Evolutionary conservation across 1,284 basidiomycete genomes (phyloP).

Genomic region (Ganoderma lucidum): DNA sequence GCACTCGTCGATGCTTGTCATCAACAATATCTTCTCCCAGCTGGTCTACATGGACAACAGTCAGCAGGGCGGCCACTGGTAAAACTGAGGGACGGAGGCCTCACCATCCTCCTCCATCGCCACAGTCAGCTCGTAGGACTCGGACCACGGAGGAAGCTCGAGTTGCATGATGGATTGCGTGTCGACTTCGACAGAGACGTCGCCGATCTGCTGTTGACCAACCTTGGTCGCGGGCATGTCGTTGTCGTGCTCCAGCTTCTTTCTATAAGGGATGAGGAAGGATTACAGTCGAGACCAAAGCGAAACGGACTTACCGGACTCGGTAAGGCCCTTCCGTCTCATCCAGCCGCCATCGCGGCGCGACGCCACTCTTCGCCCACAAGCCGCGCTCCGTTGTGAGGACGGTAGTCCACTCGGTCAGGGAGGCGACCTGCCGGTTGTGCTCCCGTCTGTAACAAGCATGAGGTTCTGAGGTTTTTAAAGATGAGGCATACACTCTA

Average conservation of each 20-base stretch:
- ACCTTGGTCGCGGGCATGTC: conserved; percentile 58
- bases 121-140: conserved; percentile 76
- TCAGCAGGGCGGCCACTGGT: background rate
- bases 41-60: conserved; percentile 47
- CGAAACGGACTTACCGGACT: conserved; percentile 79
- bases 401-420: conserved; percentile 65
- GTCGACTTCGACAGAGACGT: conserved; percentile 68
- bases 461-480: background rate
- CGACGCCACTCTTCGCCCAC: conserved; percentile 68
- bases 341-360: conserved; percentile 77
- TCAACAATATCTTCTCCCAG: conserved; percentile 78
- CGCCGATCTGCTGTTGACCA: conserved; percentile 57
- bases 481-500: background rate
- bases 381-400: conserved; percentile 79
- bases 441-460: conserved; percentile 64
- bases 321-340: conserved; percentile 91
- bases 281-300: conserved; percentile 39
- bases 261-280: conserved; percentile 50
- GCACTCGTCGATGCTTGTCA: conserved; percentile 79
- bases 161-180: conserved; percentile 64
- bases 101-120: conserved; percentile 70
- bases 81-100: conserved; percentile 19
- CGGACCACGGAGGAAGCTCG: conserved; percentile 82
- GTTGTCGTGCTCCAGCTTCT: conserved; percentile 75
- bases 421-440: conserved; percentile 67